Conservation (phyloP, 139 green algal genomes). For the Yamagishiella unicocca region DNA sequence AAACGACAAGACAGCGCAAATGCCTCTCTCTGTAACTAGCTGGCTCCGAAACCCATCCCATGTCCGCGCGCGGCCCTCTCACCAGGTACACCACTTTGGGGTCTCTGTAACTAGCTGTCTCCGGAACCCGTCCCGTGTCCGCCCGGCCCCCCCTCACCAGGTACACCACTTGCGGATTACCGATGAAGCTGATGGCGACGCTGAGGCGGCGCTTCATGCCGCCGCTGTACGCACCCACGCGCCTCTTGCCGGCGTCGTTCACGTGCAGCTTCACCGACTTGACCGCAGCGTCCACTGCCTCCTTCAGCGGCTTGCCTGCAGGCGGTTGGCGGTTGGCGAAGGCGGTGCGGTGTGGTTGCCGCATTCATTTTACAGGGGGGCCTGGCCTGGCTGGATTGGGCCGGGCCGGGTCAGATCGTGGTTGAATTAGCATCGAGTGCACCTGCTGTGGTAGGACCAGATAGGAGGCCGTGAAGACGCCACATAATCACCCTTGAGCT, state of each 20-base stretch:
- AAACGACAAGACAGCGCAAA: no score
- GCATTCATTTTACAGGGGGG: no score
- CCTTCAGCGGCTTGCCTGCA: slow-evolving; percentile 40
- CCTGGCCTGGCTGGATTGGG: no score
- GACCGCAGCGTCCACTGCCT: slow-evolving; percentile 48
- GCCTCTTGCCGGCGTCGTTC: slow-evolving; percentile 68
- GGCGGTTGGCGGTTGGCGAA: slow-evolving; percentile 70
- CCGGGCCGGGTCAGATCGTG: slow-evolving; percentile 37
- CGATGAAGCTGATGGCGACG: slow-evolving; percentile 89
- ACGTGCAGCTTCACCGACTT: slow-evolving; percentile 67
- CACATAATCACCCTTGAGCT: slow-evolving; percentile 52
- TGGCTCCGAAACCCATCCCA: background rate
- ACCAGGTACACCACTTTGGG: slow-evolving; percentile 84
- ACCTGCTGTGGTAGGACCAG: no score
- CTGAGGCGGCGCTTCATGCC: slow-evolving; percentile 83
- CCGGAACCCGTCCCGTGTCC: no score
- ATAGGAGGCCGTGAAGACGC: no score
- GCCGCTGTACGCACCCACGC: slow-evolving; percentile 76
- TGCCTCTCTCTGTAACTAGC: no score
- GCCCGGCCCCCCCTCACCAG: slow-evolving; percentile 61
- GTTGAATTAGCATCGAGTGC: no score
- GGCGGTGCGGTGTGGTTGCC: no score
- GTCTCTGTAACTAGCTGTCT: no score
- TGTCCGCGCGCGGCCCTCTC: background rate
- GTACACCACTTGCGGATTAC: slow-evolving; percentile 77